Evolutionary conservation across 2,329 filamentous ascomycete genomes (phyloP).

Genomic region (Epichloe amarillans): DNA sequence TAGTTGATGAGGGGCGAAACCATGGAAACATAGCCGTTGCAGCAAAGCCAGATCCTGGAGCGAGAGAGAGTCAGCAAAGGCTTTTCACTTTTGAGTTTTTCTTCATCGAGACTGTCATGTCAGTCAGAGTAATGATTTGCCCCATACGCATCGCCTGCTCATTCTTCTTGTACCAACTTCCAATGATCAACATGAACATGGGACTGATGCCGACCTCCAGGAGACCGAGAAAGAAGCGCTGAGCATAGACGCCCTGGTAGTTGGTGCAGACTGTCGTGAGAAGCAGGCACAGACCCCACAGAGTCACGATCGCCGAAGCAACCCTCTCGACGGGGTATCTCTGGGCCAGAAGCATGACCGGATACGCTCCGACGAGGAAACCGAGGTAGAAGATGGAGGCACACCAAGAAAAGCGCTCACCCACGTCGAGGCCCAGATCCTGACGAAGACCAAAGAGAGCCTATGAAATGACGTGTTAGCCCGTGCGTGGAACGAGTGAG

Average conservation of each 20-base stretch:
- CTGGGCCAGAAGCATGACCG: slow-evolving; percentile 18
- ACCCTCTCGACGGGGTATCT: slow-evolving; percentile 17
- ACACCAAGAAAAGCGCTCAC: slow-evolving; percentile 4
- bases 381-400: slow-evolving; percentile 35
- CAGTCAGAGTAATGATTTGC: not conserved
- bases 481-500: not conserved
- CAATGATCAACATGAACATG: slow-evolving; percentile 10
- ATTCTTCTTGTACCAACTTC: slow-evolving; percentile 6
- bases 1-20: slow-evolving; percentile 47
- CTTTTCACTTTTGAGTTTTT: not conserved
- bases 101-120: not conserved
- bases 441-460: slow-evolving; percentile 4
- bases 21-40: slow-evolving; percentile 46
- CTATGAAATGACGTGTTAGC: not conserved
- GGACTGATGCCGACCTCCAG: slow-evolving; percentile 25
- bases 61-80: not conserved
- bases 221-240: slow-evolving; percentile 27
- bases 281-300: slow-evolving; percentile 23
- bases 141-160: slow-evolving; percentile 26
- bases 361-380: slow-evolving; percentile 25
- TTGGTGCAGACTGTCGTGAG: slow-evolving; percentile 21
- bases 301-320: slow-evolving; percentile 10
- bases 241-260: slow-evolving; percentile 25
- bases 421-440: slow-evolving; percentile 3
- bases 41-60: slow-evolving; percentile 15